Base-by-base conservation (phyloP, 83 land plant genomes). In the Diphasiastrum complanatum region DNA sequence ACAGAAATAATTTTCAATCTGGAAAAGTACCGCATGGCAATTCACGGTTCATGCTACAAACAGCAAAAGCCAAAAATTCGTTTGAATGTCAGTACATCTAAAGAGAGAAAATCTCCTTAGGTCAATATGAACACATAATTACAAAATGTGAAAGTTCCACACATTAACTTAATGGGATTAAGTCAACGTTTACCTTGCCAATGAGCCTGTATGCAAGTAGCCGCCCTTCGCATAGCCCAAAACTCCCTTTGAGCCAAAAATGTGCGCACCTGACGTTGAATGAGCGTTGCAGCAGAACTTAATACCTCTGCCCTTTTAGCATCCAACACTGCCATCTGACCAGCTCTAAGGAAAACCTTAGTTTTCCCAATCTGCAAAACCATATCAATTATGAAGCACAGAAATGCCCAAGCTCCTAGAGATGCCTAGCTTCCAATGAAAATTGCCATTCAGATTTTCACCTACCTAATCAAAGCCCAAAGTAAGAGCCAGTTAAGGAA, bases 321-420 rank as follows among this genome's bases (percentile, higher is more conserved):
- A 58, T 87, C 93, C 37, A 87, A 51, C 45, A 78, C 54, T 5
- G 82, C 93, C 69, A 87, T 84, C 63, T 87, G 93, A 10, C 93
- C 93, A 61, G 88, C 85, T 43, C 93, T 73, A 25, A 87, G 83
- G 51, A 84, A 87, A 51, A 84, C 83, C 63, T 87, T 87, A 27
- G 69, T 66, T 62, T 43, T 81, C 3, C 93, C 93, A 57, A 87
- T 45, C 93, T 87, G 65, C 45, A 53, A 47, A 73, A 22, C 30
- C 16, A 43, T 38, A 30, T 2, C 0, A 60, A 37, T 0, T 1
- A 11, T 45, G 43, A 61, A 38, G 43, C 12, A 38, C 14, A 8
- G 8, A n/a, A n/a, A n/a, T n/a, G n/a, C n/a, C n/a, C n/a, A 19
- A 31, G 29, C 3, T 60, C 8, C 5, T 10, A 22, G 25, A 2